These are phyloP conservation scores for Sequoia sempervirens DNA, from an alignment of 75 land plant species.

Conservation along the genomic window DNA sequence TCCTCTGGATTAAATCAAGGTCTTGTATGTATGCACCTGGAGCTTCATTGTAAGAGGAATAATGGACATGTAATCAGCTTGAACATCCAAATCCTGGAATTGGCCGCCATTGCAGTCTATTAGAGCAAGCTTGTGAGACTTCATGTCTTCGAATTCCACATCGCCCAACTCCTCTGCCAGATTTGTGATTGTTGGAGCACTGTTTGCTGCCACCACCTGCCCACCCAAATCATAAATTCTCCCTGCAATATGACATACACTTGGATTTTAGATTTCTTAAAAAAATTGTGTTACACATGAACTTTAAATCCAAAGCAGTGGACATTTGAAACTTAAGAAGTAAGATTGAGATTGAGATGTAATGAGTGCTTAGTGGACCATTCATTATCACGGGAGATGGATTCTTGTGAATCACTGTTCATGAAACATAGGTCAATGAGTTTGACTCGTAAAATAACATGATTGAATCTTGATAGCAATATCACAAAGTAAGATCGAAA, in stretches of 20 bases:
- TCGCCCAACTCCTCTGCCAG: constrained; percentile 37
- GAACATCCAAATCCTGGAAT: constrained; percentile 41
- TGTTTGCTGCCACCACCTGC: constrained; percentile 56
- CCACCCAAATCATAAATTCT: constrained; percentile 55
- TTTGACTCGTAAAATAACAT: too few species aligned
- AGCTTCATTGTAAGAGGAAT: constrained; percentile 44
- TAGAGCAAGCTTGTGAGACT: constrained; percentile 44
- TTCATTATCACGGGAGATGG: too few species aligned
- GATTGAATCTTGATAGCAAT: too few species aligned
- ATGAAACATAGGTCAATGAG: too few species aligned
- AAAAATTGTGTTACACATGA: neutral
- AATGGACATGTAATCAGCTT: constrained; percentile 44
- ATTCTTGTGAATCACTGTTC: too few species aligned
- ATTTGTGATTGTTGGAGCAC: constrained; percentile 43
- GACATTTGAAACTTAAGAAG: too few species aligned
- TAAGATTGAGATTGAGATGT: too few species aligned
- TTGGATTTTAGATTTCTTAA: too few species aligned
- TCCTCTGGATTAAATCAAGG: neutral
- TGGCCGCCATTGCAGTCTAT: constrained; percentile 39
- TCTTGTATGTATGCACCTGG: constrained; percentile 20
- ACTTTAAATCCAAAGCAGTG: too few species aligned
- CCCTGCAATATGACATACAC: constrained; percentile 21
- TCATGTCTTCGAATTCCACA: constrained; percentile 47
- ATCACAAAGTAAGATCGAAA: too few species aligned
- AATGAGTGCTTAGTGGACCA: too few species aligned